Conservation (phyloP, 805 yeast species). For the Lipomyces sp. region DNA sequence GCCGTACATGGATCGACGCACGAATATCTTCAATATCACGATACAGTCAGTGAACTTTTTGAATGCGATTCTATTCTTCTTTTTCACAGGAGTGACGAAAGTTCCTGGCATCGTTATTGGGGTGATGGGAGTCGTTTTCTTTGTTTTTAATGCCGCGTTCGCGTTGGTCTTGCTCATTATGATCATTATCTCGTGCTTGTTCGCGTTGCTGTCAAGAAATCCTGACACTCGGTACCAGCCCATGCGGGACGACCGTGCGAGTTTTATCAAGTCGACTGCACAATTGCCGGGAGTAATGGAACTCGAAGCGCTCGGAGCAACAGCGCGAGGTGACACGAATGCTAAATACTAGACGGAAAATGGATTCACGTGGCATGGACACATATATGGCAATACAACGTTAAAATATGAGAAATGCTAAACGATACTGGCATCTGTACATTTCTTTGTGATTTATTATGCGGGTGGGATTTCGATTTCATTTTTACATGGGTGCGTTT, state of each 20-base stretch:
- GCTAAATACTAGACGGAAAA: not conserved
- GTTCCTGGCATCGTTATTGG: slow-evolving; percentile 90
- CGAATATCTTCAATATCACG: slow-evolving; percentile 89
- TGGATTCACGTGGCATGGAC: not conserved
- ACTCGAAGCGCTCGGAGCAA: slow-evolving; percentile 72
- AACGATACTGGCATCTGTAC: not conserved
- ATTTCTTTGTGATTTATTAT: not conserved
- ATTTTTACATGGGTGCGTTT: not conserved
- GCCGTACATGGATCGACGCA: slow-evolving; percentile 94
- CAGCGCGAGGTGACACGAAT: slow-evolving; percentile 40
- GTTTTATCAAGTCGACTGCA: slow-evolving; percentile 62
- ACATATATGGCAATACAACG: not conserved
- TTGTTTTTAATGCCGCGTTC: slow-evolving; percentile 85
- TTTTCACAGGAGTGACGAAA: slow-evolving; percentile 77
- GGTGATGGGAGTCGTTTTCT: slow-evolving; percentile 87
- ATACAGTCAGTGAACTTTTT: slow-evolving; percentile 78
- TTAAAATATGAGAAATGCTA: not conserved
- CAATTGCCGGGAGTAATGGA: slow-evolving; percentile 56
- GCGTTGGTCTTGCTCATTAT: slow-evolving; percentile 80
- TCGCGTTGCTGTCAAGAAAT: slow-evolving; percentile 84
- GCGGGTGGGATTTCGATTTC: not conserved
- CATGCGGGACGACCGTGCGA: slow-evolving; percentile 92
- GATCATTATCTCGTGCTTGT: slow-evolving; percentile 83
- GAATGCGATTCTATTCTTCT: slow-evolving; percentile 84
- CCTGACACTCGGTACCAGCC: slow-evolving; percentile 97